Conservation (phyloP, 1,139 yeast genomes). For the Pichia sp. region DNA sequence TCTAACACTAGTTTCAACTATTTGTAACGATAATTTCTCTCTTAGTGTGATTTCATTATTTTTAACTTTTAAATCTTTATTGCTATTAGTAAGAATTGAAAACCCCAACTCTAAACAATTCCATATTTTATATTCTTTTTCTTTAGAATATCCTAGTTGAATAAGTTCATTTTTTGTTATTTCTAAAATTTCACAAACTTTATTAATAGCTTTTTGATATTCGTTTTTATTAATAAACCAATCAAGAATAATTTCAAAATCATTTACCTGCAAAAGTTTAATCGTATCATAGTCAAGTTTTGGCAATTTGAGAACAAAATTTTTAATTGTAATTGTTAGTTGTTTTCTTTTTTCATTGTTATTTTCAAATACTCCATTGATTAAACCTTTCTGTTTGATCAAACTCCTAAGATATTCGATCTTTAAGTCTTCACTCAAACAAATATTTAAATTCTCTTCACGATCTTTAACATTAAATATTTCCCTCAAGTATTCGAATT, state of each 20-base stretch:
- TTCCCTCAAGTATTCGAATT: constrained; percentile 31
- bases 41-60: constrained; percentile 16
- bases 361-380: too few species aligned
- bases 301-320: constrained; percentile 18
- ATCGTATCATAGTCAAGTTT: constrained; percentile 25
- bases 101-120: constrained; percentile 35
- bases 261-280: constrained; percentile 27
- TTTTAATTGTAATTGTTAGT: constrained; percentile 9
- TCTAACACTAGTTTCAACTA: constrained; percentile 26
- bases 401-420: constrained; percentile 32
- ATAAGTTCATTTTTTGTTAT: constrained; percentile 21
- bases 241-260: constrained; percentile 29
- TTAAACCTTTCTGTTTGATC: constrained; percentile 2
- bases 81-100: constrained; percentile 30
- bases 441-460: constrained; percentile 3
- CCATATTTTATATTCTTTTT: constrained; percentile 26
- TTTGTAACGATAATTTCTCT: constrained; percentile 22
- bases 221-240: constrained; percentile 16
- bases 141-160: constrained; percentile 1
- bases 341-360: neutral
- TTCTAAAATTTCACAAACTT: constrained; percentile 19
- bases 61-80: neutral
- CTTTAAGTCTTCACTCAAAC: constrained; percentile 22
- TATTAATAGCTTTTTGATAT: constrained; percentile 17
- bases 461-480: constrained; percentile 19